Percentiles rank a stretch among this genome's conserved stretches.
phyloP scores from a whole-genome alignment of 148 eudicot species.

The Fagopyrum homotropicum region DNA sequence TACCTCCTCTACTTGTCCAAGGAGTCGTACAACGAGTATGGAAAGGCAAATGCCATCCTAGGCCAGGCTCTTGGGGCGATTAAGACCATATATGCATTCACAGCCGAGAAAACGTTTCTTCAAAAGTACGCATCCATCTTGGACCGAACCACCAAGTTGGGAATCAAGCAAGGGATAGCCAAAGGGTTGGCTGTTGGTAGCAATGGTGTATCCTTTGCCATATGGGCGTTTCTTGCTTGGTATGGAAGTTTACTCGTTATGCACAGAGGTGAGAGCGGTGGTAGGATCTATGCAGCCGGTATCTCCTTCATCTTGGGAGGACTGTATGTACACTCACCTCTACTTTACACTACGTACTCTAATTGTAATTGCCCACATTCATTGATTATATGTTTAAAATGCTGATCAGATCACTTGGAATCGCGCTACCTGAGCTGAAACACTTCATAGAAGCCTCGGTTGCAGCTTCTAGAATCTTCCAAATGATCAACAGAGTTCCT shows the following conservation, averaged over 20 bases:
- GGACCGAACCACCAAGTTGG: slow-evolving; percentile 52
- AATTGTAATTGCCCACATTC: background rate
- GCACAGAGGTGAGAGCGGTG: slow-evolving; percentile 84
- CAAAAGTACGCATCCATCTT: slow-evolving; percentile 53
- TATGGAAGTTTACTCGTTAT: slow-evolving; percentile 84
- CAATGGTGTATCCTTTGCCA: slow-evolving; percentile 71
- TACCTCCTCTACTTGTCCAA: slow-evolving; percentile 55
- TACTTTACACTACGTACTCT: background rate
- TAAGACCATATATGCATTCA: slow-evolving; percentile 75
- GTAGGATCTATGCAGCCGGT: slow-evolving; percentile 75
- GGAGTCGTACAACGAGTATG: slow-evolving; percentile 53
- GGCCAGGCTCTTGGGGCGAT: slow-evolving; percentile 83
- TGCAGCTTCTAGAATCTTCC: slow-evolving; percentile 65
- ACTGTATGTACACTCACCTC: slow-evolving; percentile 40
- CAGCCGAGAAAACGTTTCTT: slow-evolving; percentile 68
- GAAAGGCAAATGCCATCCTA: slow-evolving; percentile 59
- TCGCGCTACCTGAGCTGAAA: slow-evolving; percentile 80
- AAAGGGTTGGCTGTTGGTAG: slow-evolving; percentile 95
- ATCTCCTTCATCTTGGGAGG: slow-evolving; percentile 83
- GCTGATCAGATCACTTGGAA: slow-evolving; percentile 60
- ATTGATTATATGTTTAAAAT: background rate
- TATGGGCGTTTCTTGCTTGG: slow-evolving; percentile 97
- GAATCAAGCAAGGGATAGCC: slow-evolving; percentile 72
- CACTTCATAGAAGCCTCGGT: slow-evolving; percentile 88
- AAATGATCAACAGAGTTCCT: slow-evolving; percentile 61